Evolutionary conservation across 352 stramenopile species (phyloP).

Genomic region (Salisapilia sapeloensis): DNA sequence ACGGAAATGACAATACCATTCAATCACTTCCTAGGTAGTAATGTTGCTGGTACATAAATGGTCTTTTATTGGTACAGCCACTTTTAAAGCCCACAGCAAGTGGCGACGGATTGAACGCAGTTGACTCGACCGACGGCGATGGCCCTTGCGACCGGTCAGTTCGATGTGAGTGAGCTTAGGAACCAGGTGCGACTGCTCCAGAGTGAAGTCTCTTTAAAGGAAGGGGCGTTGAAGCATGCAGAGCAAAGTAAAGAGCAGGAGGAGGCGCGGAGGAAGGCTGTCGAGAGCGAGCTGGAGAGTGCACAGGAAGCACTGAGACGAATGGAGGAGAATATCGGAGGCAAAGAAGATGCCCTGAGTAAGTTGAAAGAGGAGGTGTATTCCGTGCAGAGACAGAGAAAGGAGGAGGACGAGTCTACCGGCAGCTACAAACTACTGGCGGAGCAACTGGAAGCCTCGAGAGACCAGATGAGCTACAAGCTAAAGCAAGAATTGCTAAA

Average conservation of each 20-base stretch:
- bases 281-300: conserved; percentile 34
- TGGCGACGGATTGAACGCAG: no score
- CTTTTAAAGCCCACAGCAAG: no score
- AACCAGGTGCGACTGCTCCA: conserved; percentile 43
- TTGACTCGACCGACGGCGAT: conserved; percentile 3
- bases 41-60: no score
- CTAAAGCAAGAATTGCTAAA: conserved; percentile 59
- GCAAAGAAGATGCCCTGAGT: conserved; percentile 32
- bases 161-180: conserved; percentile 30
- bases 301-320: conserved; percentile 41
- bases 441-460: conserved; percentile 70
- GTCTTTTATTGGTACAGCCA: no score
- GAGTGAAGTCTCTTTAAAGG: conserved; percentile 34
- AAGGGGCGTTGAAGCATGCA: conserved; percentile 27
- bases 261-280: conserved; percentile 27
- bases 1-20: no score
- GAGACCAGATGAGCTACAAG: conserved; percentile 63
- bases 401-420: neutral
- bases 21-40: no score
- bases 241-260: conserved; percentile 55
- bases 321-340: conserved; percentile 31
- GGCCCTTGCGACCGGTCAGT: conserved; percentile 33
- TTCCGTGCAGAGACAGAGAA: neutral
- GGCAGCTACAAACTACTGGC: conserved; percentile 50
- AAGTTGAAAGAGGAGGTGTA: conserved; percentile 47